Percentiles rank a stretch among this genome's conserved stretches.
phyloP scores from a whole-genome alignment of 495 filamentous ascomycete genomes.

The Penicillium pancosmium region DNA sequence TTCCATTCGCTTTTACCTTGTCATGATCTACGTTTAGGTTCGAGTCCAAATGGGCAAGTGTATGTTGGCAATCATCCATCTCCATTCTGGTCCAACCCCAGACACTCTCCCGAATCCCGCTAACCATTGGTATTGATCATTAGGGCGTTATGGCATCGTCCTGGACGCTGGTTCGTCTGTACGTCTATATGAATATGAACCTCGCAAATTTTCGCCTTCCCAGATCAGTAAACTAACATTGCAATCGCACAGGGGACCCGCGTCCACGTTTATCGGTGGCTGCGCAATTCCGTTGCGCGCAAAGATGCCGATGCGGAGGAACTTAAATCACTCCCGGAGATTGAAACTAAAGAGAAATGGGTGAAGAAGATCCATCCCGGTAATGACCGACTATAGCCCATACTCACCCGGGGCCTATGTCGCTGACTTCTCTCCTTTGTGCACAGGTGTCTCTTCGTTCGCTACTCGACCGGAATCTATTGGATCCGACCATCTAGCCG shows the following conservation, averaged over 20 bases:
- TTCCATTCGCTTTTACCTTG: conserved; percentile 18
- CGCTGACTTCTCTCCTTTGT: conserved; percentile 9
- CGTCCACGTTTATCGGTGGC: conserved; percentile 90
- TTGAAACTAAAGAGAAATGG: conserved; percentile 84
- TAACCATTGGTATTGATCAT: conserved; percentile 1
- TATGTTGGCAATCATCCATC: conserved; percentile 26
- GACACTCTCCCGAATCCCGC: conserved; percentile 8
- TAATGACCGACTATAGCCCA: conserved; percentile 29
- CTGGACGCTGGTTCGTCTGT: conserved; percentile 72
- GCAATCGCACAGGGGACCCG: conserved; percentile 68
- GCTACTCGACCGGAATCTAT: conserved; percentile 74
- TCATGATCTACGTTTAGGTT: conserved; percentile 38
- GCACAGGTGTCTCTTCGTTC: conserved; percentile 81
- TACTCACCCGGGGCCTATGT: background rate
- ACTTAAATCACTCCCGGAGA: conserved; percentile 70
- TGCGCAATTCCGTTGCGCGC: conserved; percentile 70
- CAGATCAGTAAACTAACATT: conserved; percentile 6
- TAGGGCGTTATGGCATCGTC: conserved; percentile 67
- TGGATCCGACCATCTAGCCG: conserved; percentile 77
- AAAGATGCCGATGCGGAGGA: conserved; percentile 61
- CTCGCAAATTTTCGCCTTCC: background rate
- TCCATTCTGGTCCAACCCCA: background rate
- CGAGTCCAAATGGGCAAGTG: conserved; percentile 53
- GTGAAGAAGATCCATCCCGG: conserved; percentile 91
- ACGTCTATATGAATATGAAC: conserved; percentile 24